A percentile compares a stretch with the other conserved stretches of the same genome.
Evolutionary conservation across 306 rosid species (phyloP).

Genomic region (Astragalus membranaceus): DNA sequence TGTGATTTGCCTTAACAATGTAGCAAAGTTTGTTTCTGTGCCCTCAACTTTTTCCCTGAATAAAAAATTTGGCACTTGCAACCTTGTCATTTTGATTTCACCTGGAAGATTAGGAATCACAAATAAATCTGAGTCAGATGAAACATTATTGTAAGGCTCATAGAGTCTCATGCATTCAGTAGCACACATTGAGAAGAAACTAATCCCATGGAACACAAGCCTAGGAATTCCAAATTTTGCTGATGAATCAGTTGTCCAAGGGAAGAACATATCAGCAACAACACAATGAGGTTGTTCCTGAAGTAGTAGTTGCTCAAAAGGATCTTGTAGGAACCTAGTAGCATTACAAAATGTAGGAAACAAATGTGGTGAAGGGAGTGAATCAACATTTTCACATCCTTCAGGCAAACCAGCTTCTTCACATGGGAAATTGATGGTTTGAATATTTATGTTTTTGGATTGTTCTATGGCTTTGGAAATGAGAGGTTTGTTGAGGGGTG

Average conservation of each 20-base stretch:
- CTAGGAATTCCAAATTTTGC: conserved; percentile 26
- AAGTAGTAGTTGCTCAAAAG: conserved; percentile 7
- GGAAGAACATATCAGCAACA: conserved; percentile 20
- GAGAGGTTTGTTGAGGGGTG: conserved; percentile 25
- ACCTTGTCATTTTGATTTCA: conserved; percentile 25
- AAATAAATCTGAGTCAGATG: conserved; percentile 32
- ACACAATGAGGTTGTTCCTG: conserved; percentile 9
- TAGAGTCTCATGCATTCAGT: neutral
- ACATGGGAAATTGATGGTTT: conserved; percentile 18
- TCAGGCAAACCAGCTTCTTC: conserved; percentile 16
- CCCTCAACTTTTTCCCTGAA: no score
- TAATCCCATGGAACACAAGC: conserved; percentile 24
- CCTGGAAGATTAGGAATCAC: conserved; percentile 36
- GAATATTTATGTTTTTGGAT: neutral
- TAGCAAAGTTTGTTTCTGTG: neutral
- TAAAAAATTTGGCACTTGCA: neutral
- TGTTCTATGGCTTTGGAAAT: conserved; percentile 21
- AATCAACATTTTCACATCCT: conserved; percentile 21
- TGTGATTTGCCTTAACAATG: neutral
- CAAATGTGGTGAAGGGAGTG: neutral
- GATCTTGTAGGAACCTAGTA: conserved; percentile 9
- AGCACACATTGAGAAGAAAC: conserved; percentile 29
- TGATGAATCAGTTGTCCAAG: conserved; percentile 28
- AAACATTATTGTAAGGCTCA: conserved; percentile 28
- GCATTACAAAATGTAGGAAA: neutral